Base-by-base conservation (phyloP, 495 filamentous ascomycete genomes). In the Penicillium cataractarum region DNA sequence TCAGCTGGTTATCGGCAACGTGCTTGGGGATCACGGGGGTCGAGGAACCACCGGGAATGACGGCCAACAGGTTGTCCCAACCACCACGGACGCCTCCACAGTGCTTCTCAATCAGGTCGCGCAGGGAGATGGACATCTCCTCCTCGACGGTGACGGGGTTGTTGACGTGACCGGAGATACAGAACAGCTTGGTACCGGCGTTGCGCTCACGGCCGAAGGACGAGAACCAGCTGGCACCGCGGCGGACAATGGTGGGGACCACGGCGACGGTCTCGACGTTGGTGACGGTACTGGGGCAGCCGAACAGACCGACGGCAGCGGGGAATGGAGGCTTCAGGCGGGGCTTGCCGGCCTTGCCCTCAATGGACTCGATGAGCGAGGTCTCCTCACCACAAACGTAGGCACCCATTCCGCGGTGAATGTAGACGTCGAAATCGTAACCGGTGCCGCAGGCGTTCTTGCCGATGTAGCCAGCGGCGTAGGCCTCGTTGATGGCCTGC, bases 351-450 rank as follows among this genome's bases (percentile, higher is more conserved):
- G 93, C 92, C 82, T 99, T 99, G 70, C 95, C 95, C 79, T 99
- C 95, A 61, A 99, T 85, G 19, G 93, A 97, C 76, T 99, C 95
- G 73, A 99, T 99, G 62, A 99, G 82, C 1, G 92, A 97, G 17
- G 95, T 99, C 76, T 99, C 95, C 78, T 99, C 95, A 66, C 95
- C 95, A 70, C 95, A 99, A 53, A 99, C 89, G 76, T 99, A 99
- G 63, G 95, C 95, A 71, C 95, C 95, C 83, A 91, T 96, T 70
- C 95, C 95, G 54, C 95, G 91, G 85, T 99, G 95, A 68, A 99
- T 79, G 80, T 89, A 98, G 65, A 99, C 87, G 74, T 99, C 95
- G 75, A 97, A 99, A 78, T 98, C 93, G 80, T 97, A 99, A 64
- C 95, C 95, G 69, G 89, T 91, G 60, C 88, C 92, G 81, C 94